Evolutionary conservation across 1,139 yeast species (phyloP), one percentile per base, ranked within the genome.

Genomic region (Kazachstania sp.): DNA sequence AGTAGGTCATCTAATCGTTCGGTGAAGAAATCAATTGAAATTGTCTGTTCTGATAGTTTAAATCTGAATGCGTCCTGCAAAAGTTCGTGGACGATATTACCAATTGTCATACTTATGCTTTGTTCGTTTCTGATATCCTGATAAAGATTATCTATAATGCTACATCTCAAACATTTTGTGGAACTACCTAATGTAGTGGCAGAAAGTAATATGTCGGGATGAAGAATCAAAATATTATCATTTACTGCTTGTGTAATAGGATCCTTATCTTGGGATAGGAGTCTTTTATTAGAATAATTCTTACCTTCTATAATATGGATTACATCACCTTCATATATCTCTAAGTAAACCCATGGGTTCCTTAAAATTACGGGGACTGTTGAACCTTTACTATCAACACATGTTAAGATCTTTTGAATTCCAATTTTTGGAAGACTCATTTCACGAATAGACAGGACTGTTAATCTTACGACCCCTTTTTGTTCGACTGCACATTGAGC

Each of bases 111-210:
- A 0, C 84, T 82, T 20, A 79, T 63, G 3, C 80, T 72, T 23
- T 78, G 68, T 20, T 71, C 81, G 1, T 79, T 87, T 20, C 56
- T 49, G 19, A 79, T 82, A 57, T 68, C 68, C 30, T 70, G 71
- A 41, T 83, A 71, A 39, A 82, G 70, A 29, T 74, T 72, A 37
- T 71, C 69, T 8, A 92, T 65, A 1, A 86, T 81, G 0, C 90
- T 77, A 53, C 81, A 78, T 47, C 98, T 69, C 29, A 80, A 71
- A 59, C 98, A 92, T 23, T 71, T 72, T 37, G 86, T 68, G 3
- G 92, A 84, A 46, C 82, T 86, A 0, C 97, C 83, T 1, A 88
- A 77, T 3, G 83, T 71, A 0, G 98, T 92, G 3, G 95, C 88
- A 0, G 96, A 78, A 1, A 92, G 70, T 13, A 92, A 68, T 2